Evolutionary conservation across 371 early-diverging fungal genomes (phyloP), one percentile per base, ranked within the genome.

Genomic region (Actinomortierella wolfii): DNA sequence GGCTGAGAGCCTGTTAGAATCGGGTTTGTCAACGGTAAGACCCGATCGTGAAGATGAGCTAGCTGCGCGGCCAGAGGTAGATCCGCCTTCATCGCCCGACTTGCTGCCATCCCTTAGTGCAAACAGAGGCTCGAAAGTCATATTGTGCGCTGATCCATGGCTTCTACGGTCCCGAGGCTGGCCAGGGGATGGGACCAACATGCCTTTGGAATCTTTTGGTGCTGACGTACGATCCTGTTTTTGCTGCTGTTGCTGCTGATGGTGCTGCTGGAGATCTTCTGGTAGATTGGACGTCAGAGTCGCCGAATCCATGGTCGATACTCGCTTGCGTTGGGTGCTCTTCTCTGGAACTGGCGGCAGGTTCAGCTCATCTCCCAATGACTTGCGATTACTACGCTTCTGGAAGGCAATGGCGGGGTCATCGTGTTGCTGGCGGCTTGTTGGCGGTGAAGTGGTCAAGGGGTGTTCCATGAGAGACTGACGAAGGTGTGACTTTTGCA

Each of bases 291-390:
- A 14, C 1, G 61, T 54, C 5, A 65, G 18, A 2, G 61, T 70
- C 2, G 65, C 54, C 11, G 71, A 54, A 8, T 58, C 65, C 57
- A 65, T 61, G 1, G 71, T 70, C 17, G 71, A 70, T 15, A 70
- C 65, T 41, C 71, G 53, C 54, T 70, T 70, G n/a, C 71, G 45
- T 34, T 65, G 64, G 2, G 50, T 25, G 25, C 65, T 70, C 61
- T 70, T 70, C 28, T 70, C 71, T 2, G 71, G 71, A 0, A 65
- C 61, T 2, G 64, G 65, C 5, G 65, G 65, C 17, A 54, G 55
- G 54, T 70, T 57, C 25, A 70, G 56, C 29, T 70, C 71, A 29
- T 70, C 71, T 9, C 71, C 71, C 2, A 70, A 34, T 11, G 71
- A 70, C 49, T 61, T 64, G 15, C 71, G 65, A n/a, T 70, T 60